Evolutionary conservation across 2,329 filamentous ascomycete genomes (phyloP).

Genomic region (Ophiocordyceps sinensis): DNA sequence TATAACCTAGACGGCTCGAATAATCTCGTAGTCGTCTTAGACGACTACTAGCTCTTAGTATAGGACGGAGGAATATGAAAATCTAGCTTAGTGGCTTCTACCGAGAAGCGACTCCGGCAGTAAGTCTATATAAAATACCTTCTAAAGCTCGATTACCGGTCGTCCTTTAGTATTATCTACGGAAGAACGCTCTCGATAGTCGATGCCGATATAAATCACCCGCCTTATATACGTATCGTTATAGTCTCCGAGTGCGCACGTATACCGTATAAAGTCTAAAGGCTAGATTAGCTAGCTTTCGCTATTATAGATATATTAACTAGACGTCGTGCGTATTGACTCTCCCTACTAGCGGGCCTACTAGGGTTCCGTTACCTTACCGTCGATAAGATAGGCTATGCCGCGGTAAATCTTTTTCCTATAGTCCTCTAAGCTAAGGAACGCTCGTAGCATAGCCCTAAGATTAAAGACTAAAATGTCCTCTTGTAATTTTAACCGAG

Average conservation of each 20-base stretch:
- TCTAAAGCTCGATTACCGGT: neutral
- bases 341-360: neutral
- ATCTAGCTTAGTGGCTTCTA: neutral
- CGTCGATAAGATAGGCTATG: neutral
- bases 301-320: neutral
- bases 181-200: neutral
- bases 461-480: neutral
- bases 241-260: neutral
- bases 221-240: neutral
- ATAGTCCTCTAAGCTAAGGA: neutral
- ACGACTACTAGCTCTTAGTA: neutral
- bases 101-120: neutral
- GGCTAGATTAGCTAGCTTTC: neutral
- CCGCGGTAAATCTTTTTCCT: neutral
- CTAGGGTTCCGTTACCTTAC: no score
- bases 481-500: neutral
- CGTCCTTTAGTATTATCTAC: neutral
- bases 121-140: neutral
- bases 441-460: neutral
- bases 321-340: neutral
- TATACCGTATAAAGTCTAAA: neutral
- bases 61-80: neutral
- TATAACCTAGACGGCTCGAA: neutral
- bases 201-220: neutral
- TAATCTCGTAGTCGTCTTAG: neutral